Conservation (phyloP, 164 flowering plant genomes). For the Berberis thunbergii region DNA sequence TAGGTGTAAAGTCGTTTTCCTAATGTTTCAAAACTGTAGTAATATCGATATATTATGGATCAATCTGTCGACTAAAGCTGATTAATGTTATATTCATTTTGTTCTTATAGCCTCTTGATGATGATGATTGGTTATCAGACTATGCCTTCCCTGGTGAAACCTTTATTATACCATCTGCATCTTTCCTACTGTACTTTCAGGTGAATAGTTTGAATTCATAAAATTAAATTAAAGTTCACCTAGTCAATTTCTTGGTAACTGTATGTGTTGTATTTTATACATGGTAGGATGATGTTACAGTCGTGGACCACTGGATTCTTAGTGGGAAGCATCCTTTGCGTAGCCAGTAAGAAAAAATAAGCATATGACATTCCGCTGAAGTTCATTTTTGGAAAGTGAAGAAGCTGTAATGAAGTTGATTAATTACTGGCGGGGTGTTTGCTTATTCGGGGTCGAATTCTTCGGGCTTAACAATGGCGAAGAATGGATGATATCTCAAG, state of each 20-base stretch:
- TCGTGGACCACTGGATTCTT: slow-evolving; percentile 15
- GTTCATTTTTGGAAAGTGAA: no score
- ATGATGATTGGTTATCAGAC: slow-evolving; percentile 15
- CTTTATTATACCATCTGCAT: slow-evolving; percentile 13
- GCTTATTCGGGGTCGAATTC: slow-evolving; percentile 1
- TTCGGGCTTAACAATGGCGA: slow-evolving; percentile 8
- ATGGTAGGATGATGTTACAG: slow-evolving; percentile 17
- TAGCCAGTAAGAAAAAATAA: slow-evolving; percentile 5
- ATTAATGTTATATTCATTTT: not conserved
- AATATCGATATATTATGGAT: no score
- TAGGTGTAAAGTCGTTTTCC: no score
- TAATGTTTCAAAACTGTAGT: not conserved
- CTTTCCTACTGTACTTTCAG: slow-evolving; percentile 19
- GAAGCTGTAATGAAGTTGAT: no score
- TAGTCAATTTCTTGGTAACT: no score
- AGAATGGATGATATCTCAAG: slow-evolving; percentile 14
- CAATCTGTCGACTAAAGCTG: not conserved
- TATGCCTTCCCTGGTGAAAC: slow-evolving; percentile 13
- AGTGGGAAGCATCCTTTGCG: slow-evolving; percentile 15
- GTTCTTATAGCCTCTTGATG: slow-evolving; percentile 9
- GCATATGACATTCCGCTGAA: not conserved
- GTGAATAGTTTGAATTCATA: slow-evolving; percentile 7
- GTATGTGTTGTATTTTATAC: not conserved
- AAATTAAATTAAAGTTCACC: no score
- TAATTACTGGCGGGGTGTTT: slow-evolving; percentile 15